These are phyloP conservation scores for Letharia lupina DNA, from an alignment of 495 filamentous ascomycete genomes.

Conservation along the genomic window DNA sequence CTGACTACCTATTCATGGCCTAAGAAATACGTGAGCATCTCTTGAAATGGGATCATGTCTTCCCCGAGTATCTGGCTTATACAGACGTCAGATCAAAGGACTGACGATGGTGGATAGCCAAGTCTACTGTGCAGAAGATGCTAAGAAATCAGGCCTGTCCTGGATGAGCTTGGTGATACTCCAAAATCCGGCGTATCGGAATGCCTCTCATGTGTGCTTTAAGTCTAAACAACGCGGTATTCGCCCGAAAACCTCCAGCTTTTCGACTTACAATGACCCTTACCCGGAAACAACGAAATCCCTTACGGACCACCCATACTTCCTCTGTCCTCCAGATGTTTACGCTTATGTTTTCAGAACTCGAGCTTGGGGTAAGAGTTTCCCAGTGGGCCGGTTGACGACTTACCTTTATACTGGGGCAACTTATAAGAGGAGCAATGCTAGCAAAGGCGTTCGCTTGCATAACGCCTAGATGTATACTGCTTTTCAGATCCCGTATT, in stretches of 20 bases:
- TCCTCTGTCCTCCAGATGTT: conserved; percentile 4
- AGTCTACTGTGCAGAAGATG: neutral
- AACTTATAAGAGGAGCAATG: neutral
- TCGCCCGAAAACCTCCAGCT: conserved; percentile 1
- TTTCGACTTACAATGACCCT: conserved; percentile 11
- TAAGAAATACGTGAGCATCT: conserved; percentile 2
- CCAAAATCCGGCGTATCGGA: neutral
- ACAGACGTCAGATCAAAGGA: conserved; percentile 2
- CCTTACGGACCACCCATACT: conserved; percentile 11
- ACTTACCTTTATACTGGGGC: neutral
- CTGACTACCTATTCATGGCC: neutral
- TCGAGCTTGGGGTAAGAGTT: conserved; percentile 11
- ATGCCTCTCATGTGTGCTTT: conserved; percentile 5
- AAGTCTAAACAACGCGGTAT: neutral
- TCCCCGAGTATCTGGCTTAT: neutral
- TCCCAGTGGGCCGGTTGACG: neutral
- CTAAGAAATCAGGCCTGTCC: neutral
- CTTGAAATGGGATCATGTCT: neutral
- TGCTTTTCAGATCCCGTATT: neutral
- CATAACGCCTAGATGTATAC: conserved; percentile 1
- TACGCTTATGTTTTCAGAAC: conserved; percentile 6
- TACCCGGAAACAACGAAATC: neutral
- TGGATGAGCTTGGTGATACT: neutral
- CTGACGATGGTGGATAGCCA: conserved; percentile 12
- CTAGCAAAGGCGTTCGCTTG: neutral